Conservation (phyloP, 1,139 yeast genomes). For the Blastobotrys petasosporus region DNA sequence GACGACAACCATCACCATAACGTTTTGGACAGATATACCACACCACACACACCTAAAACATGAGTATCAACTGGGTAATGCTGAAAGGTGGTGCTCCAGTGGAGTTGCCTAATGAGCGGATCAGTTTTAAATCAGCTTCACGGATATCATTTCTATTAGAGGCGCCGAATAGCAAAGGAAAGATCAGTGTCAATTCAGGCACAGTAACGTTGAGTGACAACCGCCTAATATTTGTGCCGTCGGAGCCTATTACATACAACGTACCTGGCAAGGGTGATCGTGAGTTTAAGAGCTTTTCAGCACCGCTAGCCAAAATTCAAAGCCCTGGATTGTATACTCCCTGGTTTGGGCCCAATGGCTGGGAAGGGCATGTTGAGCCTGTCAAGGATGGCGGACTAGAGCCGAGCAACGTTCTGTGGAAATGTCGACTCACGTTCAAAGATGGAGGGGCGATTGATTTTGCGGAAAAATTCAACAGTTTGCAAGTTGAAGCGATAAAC, state of each 20-base stretch:
- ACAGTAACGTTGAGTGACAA: slow-evolving; percentile 16
- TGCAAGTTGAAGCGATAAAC: slow-evolving; percentile 3
- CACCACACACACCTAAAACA: too few species aligned
- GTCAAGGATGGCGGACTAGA: slow-evolving; percentile 22
- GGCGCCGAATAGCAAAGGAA: slow-evolving; percentile 5
- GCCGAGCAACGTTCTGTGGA: slow-evolving; percentile 24
- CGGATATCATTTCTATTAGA: slow-evolving; percentile 9
- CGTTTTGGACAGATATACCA: too few species aligned
- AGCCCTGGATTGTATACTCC: slow-evolving; percentile 29
- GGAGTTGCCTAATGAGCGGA: slow-evolving; percentile 23
- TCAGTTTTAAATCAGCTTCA: slow-evolving; percentile 10
- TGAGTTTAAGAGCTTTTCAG: slow-evolving; percentile 22
- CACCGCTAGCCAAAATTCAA: slow-evolving; percentile 20
- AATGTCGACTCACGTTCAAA: slow-evolving; percentile 24
- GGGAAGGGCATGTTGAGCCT: slow-evolving; percentile 25
- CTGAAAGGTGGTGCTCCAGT: slow-evolving; percentile 19
- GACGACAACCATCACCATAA: too few species aligned
- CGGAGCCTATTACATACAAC: slow-evolving; percentile 21
- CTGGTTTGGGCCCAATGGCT: slow-evolving; percentile 35
- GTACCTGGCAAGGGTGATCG: slow-evolving; percentile 30
- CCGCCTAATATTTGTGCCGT: slow-evolving; percentile 19
- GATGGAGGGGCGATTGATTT: slow-evolving; percentile 33
- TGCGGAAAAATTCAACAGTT: slow-evolving; percentile 8
- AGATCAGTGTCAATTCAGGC: slow-evolving; percentile 14
- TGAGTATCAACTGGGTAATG: slow-evolving; percentile 29